Base-by-base conservation (phyloP, 2,329 filamentous ascomycete genomes). In the Fusarium haematococcum region DNA sequence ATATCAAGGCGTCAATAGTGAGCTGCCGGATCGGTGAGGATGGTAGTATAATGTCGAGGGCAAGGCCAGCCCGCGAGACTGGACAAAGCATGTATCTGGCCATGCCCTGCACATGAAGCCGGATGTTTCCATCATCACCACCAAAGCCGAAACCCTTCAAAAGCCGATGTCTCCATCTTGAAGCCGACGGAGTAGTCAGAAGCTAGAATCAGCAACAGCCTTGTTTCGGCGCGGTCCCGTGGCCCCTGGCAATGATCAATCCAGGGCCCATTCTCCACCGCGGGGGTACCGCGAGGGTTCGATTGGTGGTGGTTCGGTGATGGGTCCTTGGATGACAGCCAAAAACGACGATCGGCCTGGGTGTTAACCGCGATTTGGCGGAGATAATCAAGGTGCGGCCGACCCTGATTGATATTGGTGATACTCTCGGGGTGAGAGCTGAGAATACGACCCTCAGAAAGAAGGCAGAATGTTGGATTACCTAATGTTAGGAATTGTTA, bases 211-310 rank as follows among this genome's bases (percentile, higher is more conserved):
- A 27, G 7, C 54, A 35, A 16, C 54, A 57, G 33, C 54, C 54
- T 33, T 62, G 59, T 37, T 50, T 50, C 59, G 59, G 59, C 59
- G 23, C 59, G 57, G 25, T 62, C 33, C 33, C 45, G 20, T 37
- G 41, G 59, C 30, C 30, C 32, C 43, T 32, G n/a, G 60, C 33
- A 63, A 30, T 63, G 43, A 63, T 63, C 33, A 54, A 63, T 39
- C 33, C 60, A 63, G 60, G 60, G 33, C 60, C 20, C 20, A 20
- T 39, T 62, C 43, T 50, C 59, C 59, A 50, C 59, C 18, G 58
- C 58, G 58, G 39, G 58, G 58, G 57, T 41, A 27, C 57, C 30
- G 43, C 33, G 14, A 27, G 16, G 43, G 59, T 35, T 27, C 41
- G 30, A 62, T 62, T 62, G 59, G 41, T 50, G 59, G 41, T 41